Conservation (phyloP, 202 grass and related monocot species). For the Zizania palustris region DNA sequence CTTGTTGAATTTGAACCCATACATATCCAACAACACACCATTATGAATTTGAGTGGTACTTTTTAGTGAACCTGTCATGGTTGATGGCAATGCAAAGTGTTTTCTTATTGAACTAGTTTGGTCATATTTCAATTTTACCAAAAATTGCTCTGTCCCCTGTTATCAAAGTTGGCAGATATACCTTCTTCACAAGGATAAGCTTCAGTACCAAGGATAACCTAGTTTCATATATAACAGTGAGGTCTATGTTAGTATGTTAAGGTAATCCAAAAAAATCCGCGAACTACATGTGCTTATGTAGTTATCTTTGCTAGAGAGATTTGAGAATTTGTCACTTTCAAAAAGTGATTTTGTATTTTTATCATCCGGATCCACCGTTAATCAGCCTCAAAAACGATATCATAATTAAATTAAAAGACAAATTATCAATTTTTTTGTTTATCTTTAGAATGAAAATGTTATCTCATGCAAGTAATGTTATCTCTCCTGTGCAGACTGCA, state of each 20-base stretch:
- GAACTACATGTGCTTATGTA: conserved; percentile 4
- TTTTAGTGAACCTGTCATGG: neutral
- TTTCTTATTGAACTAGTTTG: conserved; percentile 9
- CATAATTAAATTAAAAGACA: too few relatives aligned
- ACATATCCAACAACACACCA: neutral
- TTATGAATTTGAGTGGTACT: neutral
- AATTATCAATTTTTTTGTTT: too few relatives aligned
- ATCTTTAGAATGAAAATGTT: too few relatives aligned
- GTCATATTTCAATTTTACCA: neutral
- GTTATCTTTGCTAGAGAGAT: too few relatives aligned
- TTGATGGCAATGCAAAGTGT: neutral
- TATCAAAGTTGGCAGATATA: neutral
- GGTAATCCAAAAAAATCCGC: neutral
- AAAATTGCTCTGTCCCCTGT: conserved; percentile 14
- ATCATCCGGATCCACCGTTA: too few relatives aligned
- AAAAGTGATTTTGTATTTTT: too few relatives aligned
- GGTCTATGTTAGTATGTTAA: conserved; percentile 11
- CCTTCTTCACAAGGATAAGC: neutral
- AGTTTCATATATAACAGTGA: neutral
- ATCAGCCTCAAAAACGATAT: too few relatives aligned
- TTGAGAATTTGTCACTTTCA: too few relatives aligned
- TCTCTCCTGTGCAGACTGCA: too few relatives aligned
- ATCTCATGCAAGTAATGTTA: too few relatives aligned
- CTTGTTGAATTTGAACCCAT: conserved; percentile 1
- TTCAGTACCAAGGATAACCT: neutral